These are phyloP conservation scores for Penicillium sp. DNA, from an alignment of 2,329 filamentous ascomycete species.

Conservation along the genomic window DNA sequence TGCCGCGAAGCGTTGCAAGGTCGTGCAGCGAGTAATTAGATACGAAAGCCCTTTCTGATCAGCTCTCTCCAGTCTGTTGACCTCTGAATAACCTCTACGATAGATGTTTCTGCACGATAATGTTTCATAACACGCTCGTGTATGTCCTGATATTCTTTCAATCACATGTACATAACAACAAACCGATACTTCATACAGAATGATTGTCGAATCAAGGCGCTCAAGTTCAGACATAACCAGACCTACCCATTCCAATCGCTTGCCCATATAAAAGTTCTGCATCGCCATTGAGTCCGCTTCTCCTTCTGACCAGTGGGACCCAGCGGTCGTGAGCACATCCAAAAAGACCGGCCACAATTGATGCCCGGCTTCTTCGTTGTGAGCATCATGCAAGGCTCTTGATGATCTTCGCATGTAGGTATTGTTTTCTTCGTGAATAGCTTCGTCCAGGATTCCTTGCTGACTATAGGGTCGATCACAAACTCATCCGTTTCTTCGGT, in stretches of 20 bases:
- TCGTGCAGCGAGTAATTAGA: too few relatives aligned
- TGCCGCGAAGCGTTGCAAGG: too few relatives aligned
- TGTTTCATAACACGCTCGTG: neutral
- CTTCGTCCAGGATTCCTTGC: constrained; percentile 81
- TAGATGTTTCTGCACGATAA: neutral
- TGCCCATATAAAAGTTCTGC: constrained; percentile 73
- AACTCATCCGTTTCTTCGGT: constrained; percentile 36
- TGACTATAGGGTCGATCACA: constrained; percentile 63
- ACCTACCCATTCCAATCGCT: constrained; percentile 55
- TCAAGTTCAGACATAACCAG: neutral
- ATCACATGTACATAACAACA: neutral
- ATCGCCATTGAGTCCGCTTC: constrained; percentile 79
- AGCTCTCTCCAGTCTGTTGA: neutral
- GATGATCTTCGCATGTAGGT: constrained; percentile 77
- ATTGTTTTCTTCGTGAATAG: constrained; percentile 70
- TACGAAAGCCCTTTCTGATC: neutral
- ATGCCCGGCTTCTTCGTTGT: constrained; percentile 84
- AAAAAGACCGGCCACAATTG: constrained; percentile 68
- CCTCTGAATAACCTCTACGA: neutral
- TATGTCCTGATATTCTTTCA: neutral
- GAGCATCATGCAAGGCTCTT: constrained; percentile 78
- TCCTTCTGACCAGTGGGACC: constrained; percentile 84
- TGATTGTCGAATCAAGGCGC: neutral
- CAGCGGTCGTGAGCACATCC: constrained; percentile 70
- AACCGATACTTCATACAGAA: neutral